Base-by-base conservation (phyloP, 208 protist genomes). In the Crithidia thermophila region DNA sequence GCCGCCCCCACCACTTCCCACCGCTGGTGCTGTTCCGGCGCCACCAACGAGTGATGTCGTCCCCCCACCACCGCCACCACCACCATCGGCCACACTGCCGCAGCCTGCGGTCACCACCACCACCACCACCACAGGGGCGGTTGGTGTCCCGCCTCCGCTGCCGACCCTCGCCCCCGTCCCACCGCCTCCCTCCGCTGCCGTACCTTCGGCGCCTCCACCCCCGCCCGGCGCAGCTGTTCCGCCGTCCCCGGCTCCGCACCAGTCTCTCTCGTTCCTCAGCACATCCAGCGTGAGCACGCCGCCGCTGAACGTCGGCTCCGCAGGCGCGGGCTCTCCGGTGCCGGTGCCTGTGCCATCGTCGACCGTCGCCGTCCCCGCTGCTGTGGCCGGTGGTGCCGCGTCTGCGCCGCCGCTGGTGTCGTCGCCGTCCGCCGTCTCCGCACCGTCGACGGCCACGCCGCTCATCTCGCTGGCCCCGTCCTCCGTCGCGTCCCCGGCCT, bases 241-340 rank as follows among this genome's bases (percentile, higher is more conserved):
- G 14, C 8, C 25, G 30, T 62, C 57, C 30, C 57, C 25, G 3
- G 57, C 28, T 3, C 57, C 57, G 6, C 21, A 62, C 30, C 57
- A 49, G 21, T 62, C 57, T 21, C 40, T 62, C 28, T 62, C 57
- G 10, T 42, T 62, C 5, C 30, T 62, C 57, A 62, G 42, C 57
- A 47, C 25, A 4, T 62, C 57, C 3, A 51, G 10, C 2, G 42
- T 45, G 13, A 51, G 18, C 42, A 37, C 57, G 16, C 39, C 57
- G 16, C 57, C 57, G 20, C 28, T 45, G 21, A 39, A 27, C 6
- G 25, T 45, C 27, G 39, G 36, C 11, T 7, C 7, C 27, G 52
- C 18, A 33, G 34, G 31, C 16, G 31, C n/a, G 6, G 52, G 21
- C 2, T 16, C 36, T 20, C 11, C 52, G 5, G 14, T 59, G 23